Conservation (phyloP, 164 flowering plant genomes). For the Vitis cinerea region DNA sequence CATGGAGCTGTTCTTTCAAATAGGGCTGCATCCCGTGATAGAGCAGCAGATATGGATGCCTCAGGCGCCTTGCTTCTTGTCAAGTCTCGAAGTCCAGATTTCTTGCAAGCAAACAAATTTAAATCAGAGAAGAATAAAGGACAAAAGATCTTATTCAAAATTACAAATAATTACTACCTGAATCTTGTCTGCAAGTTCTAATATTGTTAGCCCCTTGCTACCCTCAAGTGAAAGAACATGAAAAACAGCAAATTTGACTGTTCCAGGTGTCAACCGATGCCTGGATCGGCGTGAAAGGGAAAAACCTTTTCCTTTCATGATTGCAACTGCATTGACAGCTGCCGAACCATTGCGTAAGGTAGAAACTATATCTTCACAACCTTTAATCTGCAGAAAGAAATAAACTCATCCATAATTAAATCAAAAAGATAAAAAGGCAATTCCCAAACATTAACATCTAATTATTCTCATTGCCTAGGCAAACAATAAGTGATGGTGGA, state of each 20-base stretch:
- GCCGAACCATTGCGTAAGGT: slow-evolving; percentile 86
- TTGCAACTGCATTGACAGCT: slow-evolving; percentile 81
- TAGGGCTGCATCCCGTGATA: slow-evolving; percentile 86
- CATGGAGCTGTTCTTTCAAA: slow-evolving; percentile 98
- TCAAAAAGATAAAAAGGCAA: neutral
- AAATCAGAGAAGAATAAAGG: slow-evolving; percentile 10
- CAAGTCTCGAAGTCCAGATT: slow-evolving; percentile 93
- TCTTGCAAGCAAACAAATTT: slow-evolving; percentile 38
- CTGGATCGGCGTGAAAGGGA: slow-evolving; percentile 73
- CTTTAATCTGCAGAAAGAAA: slow-evolving; percentile 59
- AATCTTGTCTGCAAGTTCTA: slow-evolving; percentile 90
- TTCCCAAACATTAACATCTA: too few species aligned
- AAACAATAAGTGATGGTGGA: too few species aligned
- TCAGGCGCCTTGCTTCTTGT: slow-evolving; percentile 97
- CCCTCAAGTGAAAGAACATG: slow-evolving; percentile 96
- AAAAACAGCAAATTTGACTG: slow-evolving; percentile 95
- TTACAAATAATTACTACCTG: slow-evolving; percentile 51
- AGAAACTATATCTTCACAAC: slow-evolving; percentile 68
- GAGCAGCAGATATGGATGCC: slow-evolving; percentile 95
- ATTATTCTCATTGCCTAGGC: too few species aligned
- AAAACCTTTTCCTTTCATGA: slow-evolving; percentile 84
- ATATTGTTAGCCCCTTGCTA: slow-evolving; percentile 74
- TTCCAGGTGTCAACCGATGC: slow-evolving; percentile 96
- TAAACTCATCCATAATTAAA: neutral
- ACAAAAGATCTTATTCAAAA: neutral